Evolutionary conservation across 2,329 filamentous ascomycete species (phyloP).

Genomic region (Colletotrichum lini): DNA sequence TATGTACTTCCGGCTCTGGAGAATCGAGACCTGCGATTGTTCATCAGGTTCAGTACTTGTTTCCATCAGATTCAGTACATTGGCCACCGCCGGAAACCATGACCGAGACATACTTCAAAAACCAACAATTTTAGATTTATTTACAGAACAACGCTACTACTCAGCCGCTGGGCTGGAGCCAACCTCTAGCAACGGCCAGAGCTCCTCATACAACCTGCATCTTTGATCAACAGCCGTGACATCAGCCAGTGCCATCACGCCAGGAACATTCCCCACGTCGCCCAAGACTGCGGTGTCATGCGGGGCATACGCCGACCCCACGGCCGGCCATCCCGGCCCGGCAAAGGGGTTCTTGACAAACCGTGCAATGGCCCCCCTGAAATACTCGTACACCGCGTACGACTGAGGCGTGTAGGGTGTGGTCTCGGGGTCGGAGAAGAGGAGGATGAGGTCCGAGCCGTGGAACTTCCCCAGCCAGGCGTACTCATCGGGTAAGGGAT

Average conservation of each 20-base stretch:
- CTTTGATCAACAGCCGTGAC: constrained; percentile 42
- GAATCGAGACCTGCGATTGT: not conserved
- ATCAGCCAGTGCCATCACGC: constrained; percentile 43
- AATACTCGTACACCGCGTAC: constrained; percentile 45
- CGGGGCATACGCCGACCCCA: constrained; percentile 44
- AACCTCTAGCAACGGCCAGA: constrained; percentile 42
- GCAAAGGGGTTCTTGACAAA: constrained; percentile 46
- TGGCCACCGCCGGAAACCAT: no score
- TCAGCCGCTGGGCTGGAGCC: no score
- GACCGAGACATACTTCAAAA: not conserved
- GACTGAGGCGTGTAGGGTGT: constrained; percentile 42
- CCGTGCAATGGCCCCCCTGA: constrained; percentile 45
- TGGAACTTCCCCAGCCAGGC: constrained; percentile 48
- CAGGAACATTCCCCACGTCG: constrained; percentile 29
- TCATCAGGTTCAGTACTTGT: not conserved
- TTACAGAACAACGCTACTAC: no score
- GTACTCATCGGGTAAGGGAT: constrained; percentile 43
- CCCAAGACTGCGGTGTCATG: constrained; percentile 46
- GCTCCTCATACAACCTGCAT: constrained; percentile 43
- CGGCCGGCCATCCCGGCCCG: constrained; percentile 47
- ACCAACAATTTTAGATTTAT: not conserved
- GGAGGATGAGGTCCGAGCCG: constrained; percentile 45
- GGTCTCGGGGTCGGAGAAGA: constrained; percentile 45
- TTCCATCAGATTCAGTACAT: not conserved
- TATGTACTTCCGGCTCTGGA: not conserved